A percentile compares a stretch with the other conserved stretches of the same genome.
Conservation (phyloP, 495 filamentous ascomycete species). For the Penicillium angulare region DNA sequence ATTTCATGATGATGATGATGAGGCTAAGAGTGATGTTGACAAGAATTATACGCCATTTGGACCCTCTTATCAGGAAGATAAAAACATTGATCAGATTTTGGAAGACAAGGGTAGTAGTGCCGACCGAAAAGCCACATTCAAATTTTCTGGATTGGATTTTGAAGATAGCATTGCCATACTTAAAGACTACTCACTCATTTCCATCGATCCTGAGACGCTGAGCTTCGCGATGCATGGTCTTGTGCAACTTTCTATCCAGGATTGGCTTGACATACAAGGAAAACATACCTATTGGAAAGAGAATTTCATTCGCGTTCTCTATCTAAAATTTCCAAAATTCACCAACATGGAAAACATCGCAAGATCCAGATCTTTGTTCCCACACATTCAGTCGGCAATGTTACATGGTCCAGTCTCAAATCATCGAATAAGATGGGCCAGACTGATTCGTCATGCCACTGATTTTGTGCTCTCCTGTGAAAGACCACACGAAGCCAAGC, state of each 20-base stretch:
- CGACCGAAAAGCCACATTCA: not conserved
- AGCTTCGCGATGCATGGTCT: conserved; percentile 22
- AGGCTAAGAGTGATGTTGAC: not conserved
- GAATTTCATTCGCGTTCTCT: conserved; percentile 22
- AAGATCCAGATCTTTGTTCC: too few relatives aligned
- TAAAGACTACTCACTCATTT: conserved; percentile 40
- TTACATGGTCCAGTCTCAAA: too few relatives aligned
- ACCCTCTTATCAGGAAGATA: too few relatives aligned
- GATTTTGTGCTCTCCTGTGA: too few relatives aligned
- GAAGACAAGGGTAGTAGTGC: not conserved
- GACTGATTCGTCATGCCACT: too few relatives aligned
- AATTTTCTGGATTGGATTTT: conserved; percentile 20
- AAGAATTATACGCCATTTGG: not conserved
- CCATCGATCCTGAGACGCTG: conserved; percentile 3
- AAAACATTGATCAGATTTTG: too few relatives aligned
- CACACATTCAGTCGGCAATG: too few relatives aligned
- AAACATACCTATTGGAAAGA: conserved; percentile 32
- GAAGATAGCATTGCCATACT: conserved; percentile 42
- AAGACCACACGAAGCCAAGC: too few relatives aligned
- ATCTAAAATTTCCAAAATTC: too few relatives aligned
- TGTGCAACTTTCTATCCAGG: conserved; percentile 18
- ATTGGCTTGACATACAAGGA: conserved; percentile 22
- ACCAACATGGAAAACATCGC: too few relatives aligned
- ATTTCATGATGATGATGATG: not conserved
- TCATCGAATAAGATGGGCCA: too few relatives aligned